Percentiles rank a stretch among this genome's conserved stretches.
These are phyloP conservation scores for Sonneratia alba DNA, from an alignment of 345 rosid genomes.

Conservation along the genomic window DNA sequence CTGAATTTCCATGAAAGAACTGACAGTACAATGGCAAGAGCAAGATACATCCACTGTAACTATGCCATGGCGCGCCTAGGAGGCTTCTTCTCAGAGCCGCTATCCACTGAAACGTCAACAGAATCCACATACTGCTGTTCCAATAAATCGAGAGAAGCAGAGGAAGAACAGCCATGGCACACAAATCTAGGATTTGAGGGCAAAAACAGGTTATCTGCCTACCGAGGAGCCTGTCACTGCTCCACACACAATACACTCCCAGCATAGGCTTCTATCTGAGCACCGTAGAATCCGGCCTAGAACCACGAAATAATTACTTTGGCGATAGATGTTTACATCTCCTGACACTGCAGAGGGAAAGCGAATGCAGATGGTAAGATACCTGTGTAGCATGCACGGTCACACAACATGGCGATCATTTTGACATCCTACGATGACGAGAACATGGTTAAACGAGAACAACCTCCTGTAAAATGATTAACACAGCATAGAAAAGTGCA, in stretches of 20 bases:
- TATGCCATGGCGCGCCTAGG: slow-evolving; percentile 35
- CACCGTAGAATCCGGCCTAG: slow-evolving; percentile 29
- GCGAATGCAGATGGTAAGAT: slow-evolving; percentile 41
- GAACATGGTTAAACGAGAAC: not conserved
- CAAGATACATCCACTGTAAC: slow-evolving; percentile 67
- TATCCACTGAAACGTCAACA: slow-evolving; percentile 32
- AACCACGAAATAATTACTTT: slow-evolving; percentile 19
- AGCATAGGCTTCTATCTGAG: slow-evolving; percentile 59
- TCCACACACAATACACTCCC: slow-evolving; percentile 87
- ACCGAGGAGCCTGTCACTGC: slow-evolving; percentile 38
- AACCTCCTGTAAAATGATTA: not conserved
- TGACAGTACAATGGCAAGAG: slow-evolving; percentile 61
- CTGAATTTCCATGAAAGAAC: slow-evolving; percentile 57
- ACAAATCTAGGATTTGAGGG: slow-evolving; percentile 62
- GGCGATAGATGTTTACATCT: slow-evolving; percentile 24
- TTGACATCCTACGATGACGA: slow-evolving; percentile 42
- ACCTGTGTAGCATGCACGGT: slow-evolving; percentile 64
- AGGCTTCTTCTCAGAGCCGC: slow-evolving; percentile 33
- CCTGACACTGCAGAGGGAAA: slow-evolving; percentile 41
- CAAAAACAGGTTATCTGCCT: slow-evolving; percentile 11
- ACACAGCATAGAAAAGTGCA: not conserved
- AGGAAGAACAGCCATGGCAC: slow-evolving; percentile 62
- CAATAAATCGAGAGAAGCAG: slow-evolving; percentile 24
- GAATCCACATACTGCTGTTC: slow-evolving; percentile 30
- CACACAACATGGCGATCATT: slow-evolving; percentile 78